Percentiles rank a stretch among this genome's conserved stretches.
phyloP scores from a whole-genome alignment of 805 yeast species.

The Wickerhamiella cacticola region DNA sequence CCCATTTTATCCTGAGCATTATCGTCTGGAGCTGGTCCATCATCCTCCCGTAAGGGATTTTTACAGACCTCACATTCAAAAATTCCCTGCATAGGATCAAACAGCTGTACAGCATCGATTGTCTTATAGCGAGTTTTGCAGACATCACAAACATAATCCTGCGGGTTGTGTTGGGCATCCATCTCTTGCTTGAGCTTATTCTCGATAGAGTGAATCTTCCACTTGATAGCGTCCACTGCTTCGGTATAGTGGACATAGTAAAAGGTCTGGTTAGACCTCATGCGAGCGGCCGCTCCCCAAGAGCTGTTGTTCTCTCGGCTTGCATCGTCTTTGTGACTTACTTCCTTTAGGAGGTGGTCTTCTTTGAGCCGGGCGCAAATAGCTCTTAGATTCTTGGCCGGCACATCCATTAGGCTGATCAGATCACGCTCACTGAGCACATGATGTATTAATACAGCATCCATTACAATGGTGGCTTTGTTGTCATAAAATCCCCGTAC shows the following conservation, averaged over 20 bases:
- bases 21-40: conserved; percentile 67
- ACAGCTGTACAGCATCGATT: conserved; percentile 71
- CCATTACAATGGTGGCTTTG: conserved; percentile 72
- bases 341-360: conserved; percentile 50
- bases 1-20: conserved; percentile 72
- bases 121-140: conserved; percentile 75
- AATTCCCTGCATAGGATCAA: conserved; percentile 67
- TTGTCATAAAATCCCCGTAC: conserved; percentile 78
- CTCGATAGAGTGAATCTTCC: conserved; percentile 88
- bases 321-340: conserved; percentile 39
- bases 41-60: conserved; percentile 70
- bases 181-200: conserved; percentile 68
- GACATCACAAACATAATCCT: conserved; percentile 82
- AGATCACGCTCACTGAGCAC: conserved; percentile 90
- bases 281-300: background rate
- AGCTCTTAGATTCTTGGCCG: conserved; percentile 74
- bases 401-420: conserved; percentile 65
- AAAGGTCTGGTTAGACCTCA: conserved; percentile 52
- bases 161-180: conserved; percentile 76
- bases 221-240: conserved; percentile 89
- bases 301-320: conserved; percentile 46
- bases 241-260: conserved; percentile 83
- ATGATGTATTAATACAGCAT: conserved; percentile 76
- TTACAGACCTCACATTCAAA: conserved; percentile 82
- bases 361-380: conserved; percentile 71